Evolutionary conservation across 768 basidiomycete species (phyloP).

Genomic region (Amanita rubescens): DNA sequence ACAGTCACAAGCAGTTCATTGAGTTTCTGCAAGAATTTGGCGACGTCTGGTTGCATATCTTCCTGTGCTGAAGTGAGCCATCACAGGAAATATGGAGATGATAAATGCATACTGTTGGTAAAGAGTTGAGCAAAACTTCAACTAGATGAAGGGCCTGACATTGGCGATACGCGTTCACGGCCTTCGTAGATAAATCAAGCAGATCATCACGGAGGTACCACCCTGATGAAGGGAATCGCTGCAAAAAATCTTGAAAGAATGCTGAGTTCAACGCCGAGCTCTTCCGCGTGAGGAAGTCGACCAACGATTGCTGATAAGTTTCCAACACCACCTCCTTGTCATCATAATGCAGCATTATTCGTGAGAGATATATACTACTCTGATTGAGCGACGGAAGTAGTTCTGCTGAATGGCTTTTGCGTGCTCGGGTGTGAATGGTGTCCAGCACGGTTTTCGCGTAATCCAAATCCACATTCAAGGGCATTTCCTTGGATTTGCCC

Average conservation of each 20-base stretch:
- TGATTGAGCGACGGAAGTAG: slow-evolving; percentile 57
- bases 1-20: slow-evolving; percentile 41
- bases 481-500: slow-evolving; percentile 65
- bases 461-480: slow-evolving; percentile 38
- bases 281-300: slow-evolving; percentile 77
- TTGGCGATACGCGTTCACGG: slow-evolving; percentile 73
- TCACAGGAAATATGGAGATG: background rate
- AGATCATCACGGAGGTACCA: slow-evolving; percentile 61
- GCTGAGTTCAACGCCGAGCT: slow-evolving; percentile 61
- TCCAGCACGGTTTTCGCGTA: slow-evolving; percentile 40
- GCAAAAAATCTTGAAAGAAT: slow-evolving; percentile 77
- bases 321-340: slow-evolving; percentile 37
- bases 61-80: slow-evolving; percentile 15
- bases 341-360: slow-evolving; percentile 36
- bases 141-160: slow-evolving; percentile 70
- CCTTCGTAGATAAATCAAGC: slow-evolving; percentile 45
- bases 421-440: slow-evolving; percentile 66
- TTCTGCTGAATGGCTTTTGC: slow-evolving; percentile 55
- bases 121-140: slow-evolving; percentile 50
- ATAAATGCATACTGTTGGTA: slow-evolving; percentile 37
- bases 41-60: slow-evolving; percentile 29
- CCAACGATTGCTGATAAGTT: slow-evolving; percentile 59
- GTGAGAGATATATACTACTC: slow-evolving; percentile 64
- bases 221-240: slow-evolving; percentile 52
- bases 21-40: slow-evolving; percentile 43